A percentile compares a stretch with the other conserved stretches of the same genome.
Evolutionary conservation across 106 monocot genomes (phyloP).

Genomic region (Dendrobium nobile): DNA sequence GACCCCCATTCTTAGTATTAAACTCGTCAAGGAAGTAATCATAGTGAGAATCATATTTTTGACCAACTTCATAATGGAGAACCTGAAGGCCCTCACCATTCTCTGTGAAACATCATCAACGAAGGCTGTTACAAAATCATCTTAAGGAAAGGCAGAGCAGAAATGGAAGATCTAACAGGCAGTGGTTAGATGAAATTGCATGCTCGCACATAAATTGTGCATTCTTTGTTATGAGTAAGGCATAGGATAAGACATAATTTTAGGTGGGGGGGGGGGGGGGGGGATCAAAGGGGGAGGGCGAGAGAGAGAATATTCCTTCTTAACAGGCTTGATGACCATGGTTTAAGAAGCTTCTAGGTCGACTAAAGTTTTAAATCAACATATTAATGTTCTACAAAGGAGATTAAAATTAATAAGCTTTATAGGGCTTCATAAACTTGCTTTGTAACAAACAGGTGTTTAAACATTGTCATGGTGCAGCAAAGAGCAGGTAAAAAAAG

Average conservation of each 20-base stretch:
- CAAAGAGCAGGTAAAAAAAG: background rate
- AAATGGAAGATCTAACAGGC: background rate
- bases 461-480: background rate
- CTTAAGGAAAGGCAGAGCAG: background rate
- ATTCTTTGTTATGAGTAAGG: background rate
- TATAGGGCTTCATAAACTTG: background rate
- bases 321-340: too few species aligned
- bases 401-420: background rate
- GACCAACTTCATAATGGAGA: conserved; percentile 74
- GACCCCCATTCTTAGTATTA: conserved; percentile 65
- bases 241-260: too few species aligned
- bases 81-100: conserved; percentile 72
- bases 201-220: too few species aligned
- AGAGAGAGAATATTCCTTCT: too few species aligned
- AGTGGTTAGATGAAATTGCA: background rate
- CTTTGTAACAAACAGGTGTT: background rate
- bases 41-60: conserved; percentile 71
- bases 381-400: background rate
- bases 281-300: too few species aligned
- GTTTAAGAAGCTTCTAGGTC: too few species aligned
- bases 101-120: conserved; percentile 26
- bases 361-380: background rate
- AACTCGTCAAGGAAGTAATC: conserved; percentile 63
- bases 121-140: background rate
- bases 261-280: too few species aligned